A percentile compares a stretch with the other conserved stretches of the same genome.
These are phyloP conservation scores for Chaetomium globosum DNA, from an alignment of 2,329 filamentous ascomycete species.

Conservation along the genomic window DNA sequence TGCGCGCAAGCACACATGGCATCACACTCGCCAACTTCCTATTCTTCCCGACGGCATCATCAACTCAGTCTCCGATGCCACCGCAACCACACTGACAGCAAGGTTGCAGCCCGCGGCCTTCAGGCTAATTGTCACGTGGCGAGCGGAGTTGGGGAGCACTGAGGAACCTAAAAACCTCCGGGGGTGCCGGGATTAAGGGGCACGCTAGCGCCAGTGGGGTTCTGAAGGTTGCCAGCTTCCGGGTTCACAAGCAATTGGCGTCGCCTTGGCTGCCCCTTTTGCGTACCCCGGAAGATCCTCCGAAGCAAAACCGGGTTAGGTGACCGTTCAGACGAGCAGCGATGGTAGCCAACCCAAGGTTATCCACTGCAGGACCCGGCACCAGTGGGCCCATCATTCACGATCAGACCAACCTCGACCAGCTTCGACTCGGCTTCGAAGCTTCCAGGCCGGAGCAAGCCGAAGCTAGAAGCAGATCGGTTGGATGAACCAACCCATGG, in stretches of 20 bases:
- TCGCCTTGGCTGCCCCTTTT: constrained; percentile 31
- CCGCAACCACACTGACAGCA: background rate
- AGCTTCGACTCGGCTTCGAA: constrained; percentile 1
- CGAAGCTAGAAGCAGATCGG: constrained; percentile 6
- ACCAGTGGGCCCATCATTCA: constrained; percentile 1
- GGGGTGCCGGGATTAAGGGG: constrained; percentile 20
- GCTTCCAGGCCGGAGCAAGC: constrained; percentile 5
- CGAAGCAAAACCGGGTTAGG: constrained; percentile 32
- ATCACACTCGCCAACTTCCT: background rate
- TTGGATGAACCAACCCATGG: background rate
- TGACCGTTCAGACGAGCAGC: constrained; percentile 10
- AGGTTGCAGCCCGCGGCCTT: constrained; percentile 23
- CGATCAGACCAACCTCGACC: background rate
- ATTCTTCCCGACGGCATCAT: background rate
- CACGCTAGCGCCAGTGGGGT: constrained; percentile 13
- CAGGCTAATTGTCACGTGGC: constrained; percentile 34
- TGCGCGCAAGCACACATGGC: background rate
- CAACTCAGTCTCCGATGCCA: background rate
- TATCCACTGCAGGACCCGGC: background rate
- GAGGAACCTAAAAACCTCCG: background rate
- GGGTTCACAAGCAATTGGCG: constrained; percentile 22
- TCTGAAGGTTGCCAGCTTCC: constrained; percentile 21
- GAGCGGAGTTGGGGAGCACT: background rate
- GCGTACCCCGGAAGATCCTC: constrained; percentile 29
- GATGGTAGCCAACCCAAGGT: background rate